Evolutionary conservation across 2,329 filamentous ascomycete species (phyloP), one percentile per base, ranked within the genome.

Genomic region (Trichoderma atrobrunneum): DNA sequence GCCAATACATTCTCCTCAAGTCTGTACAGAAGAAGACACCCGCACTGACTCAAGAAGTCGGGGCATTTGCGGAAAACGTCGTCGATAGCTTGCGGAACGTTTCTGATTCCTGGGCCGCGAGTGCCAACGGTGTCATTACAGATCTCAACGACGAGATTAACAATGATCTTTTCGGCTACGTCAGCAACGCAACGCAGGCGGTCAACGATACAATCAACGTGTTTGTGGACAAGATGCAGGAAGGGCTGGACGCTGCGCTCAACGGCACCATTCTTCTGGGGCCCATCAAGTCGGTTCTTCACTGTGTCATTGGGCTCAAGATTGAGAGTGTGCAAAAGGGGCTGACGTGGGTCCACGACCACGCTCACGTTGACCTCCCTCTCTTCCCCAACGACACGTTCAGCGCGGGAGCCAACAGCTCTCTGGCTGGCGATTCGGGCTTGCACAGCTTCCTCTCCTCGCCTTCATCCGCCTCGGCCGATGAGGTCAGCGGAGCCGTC

Each of bases 301-400:
- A 93, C 78, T 98, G 96, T 79, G 86, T 98, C n/a, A 89, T 98
- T 75, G 90, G 91, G 8, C 86, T 97, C 78, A 98, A 98, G 84
- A 87, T 98, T 74, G 90, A 93, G 75, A 88, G 90, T 26, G 89
- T 99, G 75, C 90, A 98, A 80, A 91, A 92, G 78, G 96, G 92
- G 14, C 86, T 98, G n/a, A 97, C 93, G 1, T 99, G 95, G 95
- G 92, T 97, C 12, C 89, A 93, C 77, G 91, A 98, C 76, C 85
- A 98, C 79, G 94, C 96, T 4, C 89, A 96, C 74, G 87, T 99
- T 76, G 85, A 89, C 73, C 92, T 99, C 76, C 96, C 96, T 0
- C 82, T 88, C 68, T 90, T 98, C 73, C 86, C 89, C 30, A 91
- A 93, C 77, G 88, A 97, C 79, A 93, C 92, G 1, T 97, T 98